Base-by-base conservation (phyloP, 345 rosid genomes). In the Syzygium aromaticum region DNA sequence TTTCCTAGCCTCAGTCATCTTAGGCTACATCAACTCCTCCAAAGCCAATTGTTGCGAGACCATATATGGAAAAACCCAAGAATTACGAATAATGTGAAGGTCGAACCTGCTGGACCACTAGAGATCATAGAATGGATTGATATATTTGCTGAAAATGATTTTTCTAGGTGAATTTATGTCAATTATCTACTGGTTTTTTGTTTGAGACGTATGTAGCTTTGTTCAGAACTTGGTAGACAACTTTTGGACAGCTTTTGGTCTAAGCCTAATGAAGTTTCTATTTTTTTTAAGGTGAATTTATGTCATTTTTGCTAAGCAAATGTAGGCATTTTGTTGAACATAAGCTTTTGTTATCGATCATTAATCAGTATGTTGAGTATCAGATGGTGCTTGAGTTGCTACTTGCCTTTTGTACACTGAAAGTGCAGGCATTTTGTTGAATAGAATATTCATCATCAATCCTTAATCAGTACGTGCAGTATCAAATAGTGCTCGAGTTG, bases 331-430 rank as follows among this genome's bases (percentile, higher is more conserved):
- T 57, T 57, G 64, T 57, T 25, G 64, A 57, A 2, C 25, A 56
- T 1, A 57, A 57, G 3, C 0, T 25, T 57, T 57, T 57, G 64
- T 57, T 3, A 7, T 43, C 46, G 1, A 43, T 43, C 27, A 57
- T 2, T 0, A 57, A 0, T n/a, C 15, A 57, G 25, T 57, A 10
- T 57, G 12, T 57, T 57, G 30, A 57, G 27, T 0, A 57, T 0
- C 6, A 57, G 7, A 43, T 43, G 6, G 46, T 43, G 46, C 46
- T 43, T 43, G 46, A 43, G 46, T 43, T 43, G 46, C 46, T 43
- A 43, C 46, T 43, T 43, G 46, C 52, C 52, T 51, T 51, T 51
- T 51, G 52, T 51, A 11, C 12, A 11, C 52, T 51, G 12, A 51
- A 51, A 51, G 12, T 51, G 52, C 52, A 51, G 11, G 52, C 12